These are phyloP conservation scores for Chaetoceros tenuissimus DNA, from an alignment of 108 stramenopile species.

Conservation along the genomic window DNA sequence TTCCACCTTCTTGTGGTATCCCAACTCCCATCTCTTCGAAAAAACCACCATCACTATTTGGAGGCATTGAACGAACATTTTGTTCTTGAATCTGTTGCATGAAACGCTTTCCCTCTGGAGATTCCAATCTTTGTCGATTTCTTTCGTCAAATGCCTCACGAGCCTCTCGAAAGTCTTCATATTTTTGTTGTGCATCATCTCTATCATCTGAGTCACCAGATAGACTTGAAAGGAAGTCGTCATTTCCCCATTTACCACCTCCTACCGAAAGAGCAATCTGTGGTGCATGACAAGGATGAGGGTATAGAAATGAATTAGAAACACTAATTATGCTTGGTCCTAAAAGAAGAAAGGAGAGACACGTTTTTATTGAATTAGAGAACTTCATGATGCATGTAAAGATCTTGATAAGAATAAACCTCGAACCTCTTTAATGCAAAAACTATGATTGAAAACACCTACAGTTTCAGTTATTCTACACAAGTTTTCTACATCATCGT, in stretches of 20 bases:
- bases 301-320: no score
- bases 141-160: neutral
- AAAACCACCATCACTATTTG: neutral
- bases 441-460: no score
- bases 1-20: neutral
- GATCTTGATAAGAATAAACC: no score
- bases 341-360: no score
- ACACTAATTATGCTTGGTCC: no score
- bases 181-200: neutral
- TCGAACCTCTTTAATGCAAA: no score
- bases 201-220: neutral
- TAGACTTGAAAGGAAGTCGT: neutral
- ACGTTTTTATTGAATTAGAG: no score
- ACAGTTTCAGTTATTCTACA: no score
- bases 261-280: no score
- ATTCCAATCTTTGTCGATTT: neutral
- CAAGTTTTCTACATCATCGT: no score
- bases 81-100: neutral
- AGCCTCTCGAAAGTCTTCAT: neutral
- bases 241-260: neutral
- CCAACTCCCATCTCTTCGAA: neutral
- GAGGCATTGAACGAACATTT: neutral
- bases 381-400: no score
- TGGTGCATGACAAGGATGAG: no score
- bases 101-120: neutral